Conservation (phyloP, 257 asterid genomes). For the Nicotiana undulata region DNA sequence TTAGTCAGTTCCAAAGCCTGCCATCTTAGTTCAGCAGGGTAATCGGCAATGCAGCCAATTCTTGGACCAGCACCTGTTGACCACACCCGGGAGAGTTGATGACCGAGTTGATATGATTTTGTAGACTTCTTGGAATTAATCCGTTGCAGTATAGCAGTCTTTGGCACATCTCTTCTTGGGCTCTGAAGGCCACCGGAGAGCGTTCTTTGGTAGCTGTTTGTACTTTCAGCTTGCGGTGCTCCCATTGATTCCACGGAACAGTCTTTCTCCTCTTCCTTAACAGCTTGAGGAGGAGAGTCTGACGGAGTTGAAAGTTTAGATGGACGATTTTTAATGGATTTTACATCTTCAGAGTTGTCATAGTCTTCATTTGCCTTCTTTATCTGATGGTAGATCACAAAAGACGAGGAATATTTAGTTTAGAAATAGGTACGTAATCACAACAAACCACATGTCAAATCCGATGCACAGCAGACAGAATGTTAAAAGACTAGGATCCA, state of each 20-base stretch:
- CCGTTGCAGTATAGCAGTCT: conserved; percentile 53
- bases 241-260: conserved; percentile 18
- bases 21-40: conserved; percentile 67
- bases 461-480: not conserved
- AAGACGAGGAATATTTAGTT: not conserved
- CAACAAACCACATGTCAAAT: not conserved
- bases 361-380: conserved; percentile 56
- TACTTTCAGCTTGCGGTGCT: conserved; percentile 26
- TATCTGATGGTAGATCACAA: conserved; percentile 36
- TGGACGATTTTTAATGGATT: conserved; percentile 4
- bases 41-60: conserved; percentile 89
- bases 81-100: conserved; percentile 66
- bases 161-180: conserved; percentile 70
- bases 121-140: conserved; percentile 73
- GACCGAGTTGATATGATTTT: conserved; percentile 71
- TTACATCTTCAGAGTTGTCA: conserved; percentile 29
- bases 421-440: not conserved
- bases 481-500: not conserved
- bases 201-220: conserved; percentile 45
- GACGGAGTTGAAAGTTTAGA: conserved; percentile 20
- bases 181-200: conserved; percentile 87
- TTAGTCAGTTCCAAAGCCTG: conserved; percentile 86
- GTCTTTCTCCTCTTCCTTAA: conserved; percentile 24
- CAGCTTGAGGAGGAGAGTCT: conserved; percentile 21
- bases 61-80: conserved; percentile 93